Percentiles rank a stretch among this genome's conserved stretches.
phyloP scores from a whole-genome alignment of 2,329 filamentous ascomycete genomes.

The Fusarium hostae region DNA sequence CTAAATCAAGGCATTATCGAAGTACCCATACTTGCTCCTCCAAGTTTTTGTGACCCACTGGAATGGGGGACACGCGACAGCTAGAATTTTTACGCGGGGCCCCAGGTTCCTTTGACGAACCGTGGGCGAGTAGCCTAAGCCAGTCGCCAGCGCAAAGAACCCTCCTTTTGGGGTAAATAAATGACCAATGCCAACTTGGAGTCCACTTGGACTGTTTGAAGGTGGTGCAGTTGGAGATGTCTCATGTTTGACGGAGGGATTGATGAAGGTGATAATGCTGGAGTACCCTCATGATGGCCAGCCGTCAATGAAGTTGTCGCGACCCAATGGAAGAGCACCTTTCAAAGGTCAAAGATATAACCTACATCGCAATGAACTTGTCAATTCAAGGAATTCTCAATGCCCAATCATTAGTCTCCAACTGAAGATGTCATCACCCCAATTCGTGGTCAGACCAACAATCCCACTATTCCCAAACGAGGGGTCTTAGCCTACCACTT shows the following conservation, averaged over 20 bases:
- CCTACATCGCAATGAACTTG: background rate
- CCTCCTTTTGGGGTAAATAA: constrained; percentile 9
- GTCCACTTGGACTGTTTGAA: constrained; percentile 3
- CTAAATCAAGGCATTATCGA: background rate
- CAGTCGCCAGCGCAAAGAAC: background rate
- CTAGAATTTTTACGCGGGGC: constrained; percentile 24
- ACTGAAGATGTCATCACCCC: background rate
- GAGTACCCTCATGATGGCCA: no score
- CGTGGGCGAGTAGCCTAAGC: constrained; percentile 4
- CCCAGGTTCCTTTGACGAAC: constrained; percentile 16
- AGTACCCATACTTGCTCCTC: background rate
- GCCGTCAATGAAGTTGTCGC: background rate
- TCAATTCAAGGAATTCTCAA: no score
- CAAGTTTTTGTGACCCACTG: constrained; percentile 16
- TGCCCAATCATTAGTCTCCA: no score
- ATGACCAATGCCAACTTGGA: constrained; percentile 5
- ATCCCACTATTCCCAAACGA: background rate
- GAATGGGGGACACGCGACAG: constrained; percentile 17
- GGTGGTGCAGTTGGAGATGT: constrained; percentile 9
- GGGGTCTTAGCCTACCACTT: constrained; percentile 15
- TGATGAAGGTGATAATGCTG: background rate
- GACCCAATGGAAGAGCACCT: background rate
- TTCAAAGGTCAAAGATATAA: background rate
- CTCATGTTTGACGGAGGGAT: background rate
- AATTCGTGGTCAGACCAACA: constrained; percentile 3